Percentiles rank a stretch among this genome's conserved stretches.
These are phyloP conservation scores for Saccharomycopsis hybrid DNA, from an alignment of 1,139 yeast genomes.

Conservation along the genomic window DNA sequence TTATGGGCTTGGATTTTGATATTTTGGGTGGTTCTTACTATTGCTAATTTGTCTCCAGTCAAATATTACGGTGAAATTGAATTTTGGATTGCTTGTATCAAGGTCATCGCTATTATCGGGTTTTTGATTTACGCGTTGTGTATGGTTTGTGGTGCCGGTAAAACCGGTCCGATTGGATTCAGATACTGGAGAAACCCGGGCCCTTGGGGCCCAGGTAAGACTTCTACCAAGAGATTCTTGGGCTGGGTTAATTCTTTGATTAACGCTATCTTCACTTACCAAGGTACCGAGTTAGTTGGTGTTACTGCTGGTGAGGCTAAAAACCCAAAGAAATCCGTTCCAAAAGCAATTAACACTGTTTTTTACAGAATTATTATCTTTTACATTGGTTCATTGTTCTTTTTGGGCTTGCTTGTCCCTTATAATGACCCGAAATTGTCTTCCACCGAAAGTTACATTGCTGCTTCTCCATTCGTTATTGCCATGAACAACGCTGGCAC, in stretches of 20 bases:
- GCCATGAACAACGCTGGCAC: slow-evolving; percentile 45
- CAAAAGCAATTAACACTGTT: slow-evolving; percentile 78
- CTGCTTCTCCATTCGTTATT: slow-evolving; percentile 50
- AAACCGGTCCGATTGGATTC: slow-evolving; percentile 69
- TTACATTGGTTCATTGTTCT: slow-evolving; percentile 72
- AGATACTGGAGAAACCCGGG: slow-evolving; percentile 94
- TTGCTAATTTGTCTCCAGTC: slow-evolving; percentile 57
- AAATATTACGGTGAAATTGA: slow-evolving; percentile 64
- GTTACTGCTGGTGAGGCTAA: slow-evolving; percentile 84
- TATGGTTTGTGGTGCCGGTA: slow-evolving; percentile 73
- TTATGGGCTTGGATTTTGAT: slow-evolving; percentile 66
- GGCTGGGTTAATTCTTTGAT: slow-evolving; percentile 69
- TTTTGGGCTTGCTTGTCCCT: slow-evolving; percentile 80
- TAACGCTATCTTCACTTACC: slow-evolving; percentile 71
- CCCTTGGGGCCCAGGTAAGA: slow-evolving; percentile 61
- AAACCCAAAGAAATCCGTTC: slow-evolving; percentile 78
- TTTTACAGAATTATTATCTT: slow-evolving; percentile 74
- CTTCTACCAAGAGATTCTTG: slow-evolving; percentile 60
- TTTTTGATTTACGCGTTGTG: slow-evolving; percentile 64
- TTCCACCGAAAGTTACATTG: slow-evolving; percentile 39
- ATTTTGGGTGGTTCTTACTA: slow-evolving; percentile 50
- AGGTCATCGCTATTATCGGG: slow-evolving; percentile 67
- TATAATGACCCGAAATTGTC: slow-evolving; percentile 56
- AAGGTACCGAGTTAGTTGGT: slow-evolving; percentile 84
- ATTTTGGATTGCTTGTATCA: slow-evolving; percentile 64